Percentiles rank a stretch among this genome's conserved stretches.
These are phyloP conservation scores for Botrytis squamosa DNA, from an alignment of 2,329 filamentous ascomycete species.

Conservation along the genomic window DNA sequence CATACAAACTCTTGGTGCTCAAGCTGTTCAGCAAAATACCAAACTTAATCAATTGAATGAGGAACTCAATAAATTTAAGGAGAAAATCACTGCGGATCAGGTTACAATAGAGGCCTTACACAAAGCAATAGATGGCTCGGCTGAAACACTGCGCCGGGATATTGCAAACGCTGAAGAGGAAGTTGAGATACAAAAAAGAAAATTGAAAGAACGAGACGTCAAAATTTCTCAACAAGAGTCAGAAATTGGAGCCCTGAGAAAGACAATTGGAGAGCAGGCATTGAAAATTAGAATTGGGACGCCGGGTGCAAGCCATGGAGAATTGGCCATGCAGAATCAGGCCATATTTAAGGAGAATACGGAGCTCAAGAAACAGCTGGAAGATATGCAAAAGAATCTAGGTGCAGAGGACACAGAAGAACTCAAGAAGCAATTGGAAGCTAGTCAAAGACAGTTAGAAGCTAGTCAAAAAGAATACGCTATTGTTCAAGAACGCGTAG, in stretches of 20 bases:
- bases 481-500: neutral
- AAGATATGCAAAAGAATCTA: neutral
- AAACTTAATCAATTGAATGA: neutral
- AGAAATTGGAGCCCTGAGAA: neutral
- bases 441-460: neutral
- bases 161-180: neutral
- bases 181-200: neutral
- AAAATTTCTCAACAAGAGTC: neutral
- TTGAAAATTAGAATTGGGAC: neutral
- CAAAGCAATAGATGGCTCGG: neutral
- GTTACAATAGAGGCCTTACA: fast-evolving
- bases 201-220: neutral
- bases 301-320: neutral
- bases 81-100: neutral
- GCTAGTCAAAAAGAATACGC: neutral
- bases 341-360: neutral
- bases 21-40: neutral
- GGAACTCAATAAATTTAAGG: neutral
- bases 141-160: neutral
- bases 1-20: neutral
- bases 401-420: neutral
- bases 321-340: neutral
- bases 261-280: neutral
- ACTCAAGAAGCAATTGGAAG: neutral
- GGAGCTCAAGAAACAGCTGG: neutral